Percentiles rank a stretch among this genome's conserved stretches.
These are phyloP conservation scores for Ophiobolus disseminans DNA, from an alignment of 2,329 filamentous ascomycete genomes.

Conservation along the genomic window DNA sequence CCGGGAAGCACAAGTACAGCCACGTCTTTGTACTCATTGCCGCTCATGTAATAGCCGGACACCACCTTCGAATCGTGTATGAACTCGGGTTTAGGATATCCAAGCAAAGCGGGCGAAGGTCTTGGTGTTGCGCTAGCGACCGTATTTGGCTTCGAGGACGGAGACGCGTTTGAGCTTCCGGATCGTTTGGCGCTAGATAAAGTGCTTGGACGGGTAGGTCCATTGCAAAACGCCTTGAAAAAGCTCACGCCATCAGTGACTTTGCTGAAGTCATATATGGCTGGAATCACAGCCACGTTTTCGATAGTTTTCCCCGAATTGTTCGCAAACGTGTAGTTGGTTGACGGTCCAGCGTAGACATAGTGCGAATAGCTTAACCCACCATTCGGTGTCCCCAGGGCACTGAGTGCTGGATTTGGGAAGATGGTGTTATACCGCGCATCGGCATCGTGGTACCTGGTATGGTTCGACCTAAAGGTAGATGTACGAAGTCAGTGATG, in stretches of 20 bases:
- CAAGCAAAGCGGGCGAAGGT: slow-evolving; percentile 20
- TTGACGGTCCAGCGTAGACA: slow-evolving; percentile 18
- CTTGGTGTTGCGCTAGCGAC: neutral
- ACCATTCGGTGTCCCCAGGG: slow-evolving; percentile 27
- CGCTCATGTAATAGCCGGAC: slow-evolving; percentile 52
- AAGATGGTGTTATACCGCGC: slow-evolving; percentile 44
- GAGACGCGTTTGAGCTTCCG: slow-evolving; percentile 9
- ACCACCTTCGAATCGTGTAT: slow-evolving; percentile 29
- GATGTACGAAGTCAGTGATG: too few relatives aligned
- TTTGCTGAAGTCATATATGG: slow-evolving; percentile 27
- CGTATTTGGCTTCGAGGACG: neutral
- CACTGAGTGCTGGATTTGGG: slow-evolving; percentile 12
- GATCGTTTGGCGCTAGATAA: slow-evolving; percentile 21
- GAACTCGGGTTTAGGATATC: slow-evolving; percentile 46
- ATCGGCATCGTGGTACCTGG: slow-evolving; percentile 37
- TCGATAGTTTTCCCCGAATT: slow-evolving; percentile 19
- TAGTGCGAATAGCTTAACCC: slow-evolving; percentile 2
- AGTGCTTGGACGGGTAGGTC: neutral
- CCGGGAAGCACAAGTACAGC: slow-evolving; percentile 49
- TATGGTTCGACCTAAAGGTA: too few relatives aligned
- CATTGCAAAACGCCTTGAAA: slow-evolving; percentile 40
- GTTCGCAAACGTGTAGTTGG: slow-evolving; percentile 27
- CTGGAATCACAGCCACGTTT: slow-evolving; percentile 32
- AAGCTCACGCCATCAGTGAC: slow-evolving; percentile 45
- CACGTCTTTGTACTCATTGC: slow-evolving; percentile 46